Evolutionary conservation across 768 basidiomycete genomes (phyloP).

Genomic region (Mrakia gelida): DNA sequence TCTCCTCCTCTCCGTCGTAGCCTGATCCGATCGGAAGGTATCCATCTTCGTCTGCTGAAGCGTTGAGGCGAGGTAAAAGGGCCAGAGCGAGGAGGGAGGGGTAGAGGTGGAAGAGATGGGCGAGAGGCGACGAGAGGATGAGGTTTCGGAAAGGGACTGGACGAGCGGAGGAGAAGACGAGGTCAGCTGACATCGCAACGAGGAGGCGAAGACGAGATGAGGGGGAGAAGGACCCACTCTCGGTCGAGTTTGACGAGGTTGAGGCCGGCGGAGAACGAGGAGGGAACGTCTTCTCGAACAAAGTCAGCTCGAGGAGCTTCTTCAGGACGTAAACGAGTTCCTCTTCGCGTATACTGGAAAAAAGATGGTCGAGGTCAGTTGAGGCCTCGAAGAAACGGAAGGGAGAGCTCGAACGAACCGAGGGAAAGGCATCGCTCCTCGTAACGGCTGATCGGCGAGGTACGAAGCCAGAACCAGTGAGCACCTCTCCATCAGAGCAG

Average conservation of each 20-base stretch:
- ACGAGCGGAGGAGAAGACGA: background rate
- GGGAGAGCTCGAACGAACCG: slow-evolving; percentile 51
- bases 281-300: slow-evolving; percentile 46
- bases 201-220: background rate
- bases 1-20: slow-evolving; percentile 37
- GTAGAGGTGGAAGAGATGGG: slow-evolving; percentile 87
- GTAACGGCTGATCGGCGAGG: slow-evolving; percentile 74
- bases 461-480: slow-evolving; percentile 63
- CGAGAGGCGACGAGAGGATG: slow-evolving; percentile 67
- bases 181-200: background rate
- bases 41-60: slow-evolving; percentile 48
- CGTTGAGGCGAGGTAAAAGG: slow-evolving; percentile 63
- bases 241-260: background rate
- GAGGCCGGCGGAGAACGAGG: slow-evolving; percentile 49
- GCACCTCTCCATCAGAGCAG: slow-evolving; percentile 73
- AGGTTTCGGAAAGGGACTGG: background rate
- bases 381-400: background rate
- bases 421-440: slow-evolving; percentile 85
- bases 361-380: background rate
- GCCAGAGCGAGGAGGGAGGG: slow-evolving; percentile 71
- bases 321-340: slow-evolving; percentile 79
- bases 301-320: slow-evolving; percentile 64
- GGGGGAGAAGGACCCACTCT: too few relatives aligned
- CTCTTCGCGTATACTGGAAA: slow-evolving; percentile 70
- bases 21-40: slow-evolving; percentile 26